Conservation (phyloP, 2,329 filamentous ascomycete species). For the Beauveria pseudobassiana region DNA sequence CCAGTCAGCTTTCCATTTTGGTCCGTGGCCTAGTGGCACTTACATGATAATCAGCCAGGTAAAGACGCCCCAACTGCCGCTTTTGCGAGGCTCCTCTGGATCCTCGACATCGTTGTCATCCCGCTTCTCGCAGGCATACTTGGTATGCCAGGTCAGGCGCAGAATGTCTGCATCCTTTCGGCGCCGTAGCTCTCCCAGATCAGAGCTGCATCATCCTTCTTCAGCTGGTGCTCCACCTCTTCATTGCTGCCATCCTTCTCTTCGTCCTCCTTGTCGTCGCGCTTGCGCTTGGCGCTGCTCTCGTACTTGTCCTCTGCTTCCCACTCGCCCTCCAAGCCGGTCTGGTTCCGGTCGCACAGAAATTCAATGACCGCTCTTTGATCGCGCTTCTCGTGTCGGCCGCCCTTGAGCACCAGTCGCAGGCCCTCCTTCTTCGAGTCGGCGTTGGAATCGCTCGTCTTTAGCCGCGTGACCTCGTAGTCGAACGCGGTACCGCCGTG, state of each 20-base stretch:
- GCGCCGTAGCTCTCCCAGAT: constrained; percentile 67
- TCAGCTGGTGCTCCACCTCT: constrained; percentile 42
- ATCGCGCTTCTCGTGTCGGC: constrained; percentile 41
- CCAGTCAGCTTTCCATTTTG: background rate
- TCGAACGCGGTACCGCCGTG: constrained; percentile 54
- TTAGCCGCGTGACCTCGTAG: constrained; percentile 58
- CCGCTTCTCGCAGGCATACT: constrained; percentile 68
- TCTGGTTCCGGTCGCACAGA: constrained; percentile 64
- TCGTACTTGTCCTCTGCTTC: constrained; percentile 49
- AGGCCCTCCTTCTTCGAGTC: constrained; percentile 67
- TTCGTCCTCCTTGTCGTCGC: constrained; percentile 25
- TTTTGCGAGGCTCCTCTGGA: constrained; percentile 36
- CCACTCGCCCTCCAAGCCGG: constrained; percentile 67
- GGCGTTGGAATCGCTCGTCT: constrained; percentile 52
- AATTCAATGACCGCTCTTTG: constrained; percentile 82
- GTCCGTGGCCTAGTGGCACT: constrained; percentile 29
- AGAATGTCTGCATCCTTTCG: constrained; percentile 54
- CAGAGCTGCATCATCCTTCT: constrained; percentile 55
- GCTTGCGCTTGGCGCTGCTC: constrained; percentile 24
- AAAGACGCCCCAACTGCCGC: constrained; percentile 82
- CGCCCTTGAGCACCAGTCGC: constrained; percentile 58
- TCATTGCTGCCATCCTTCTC: constrained; percentile 32
- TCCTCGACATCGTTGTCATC: constrained; percentile 32
- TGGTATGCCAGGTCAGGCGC: constrained; percentile 76
- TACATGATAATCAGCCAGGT: constrained; percentile 95